phyloP scores from a whole-genome alignment of 31 red algal genomes.

The Odonthalia washingtoniensis region DNA sequence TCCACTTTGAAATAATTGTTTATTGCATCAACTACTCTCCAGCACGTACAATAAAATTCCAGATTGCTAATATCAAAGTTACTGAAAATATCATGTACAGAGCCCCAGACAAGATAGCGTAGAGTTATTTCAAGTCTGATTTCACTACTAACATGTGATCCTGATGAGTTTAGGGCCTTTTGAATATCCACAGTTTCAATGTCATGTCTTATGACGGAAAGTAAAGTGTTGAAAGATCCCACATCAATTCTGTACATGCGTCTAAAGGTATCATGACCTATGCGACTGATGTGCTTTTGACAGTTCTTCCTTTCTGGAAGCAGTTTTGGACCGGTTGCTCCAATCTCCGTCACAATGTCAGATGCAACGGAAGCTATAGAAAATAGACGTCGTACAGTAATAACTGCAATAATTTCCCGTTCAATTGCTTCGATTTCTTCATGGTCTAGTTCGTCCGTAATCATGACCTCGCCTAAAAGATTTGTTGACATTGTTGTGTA shows the following conservation, averaged over 20 bases:
- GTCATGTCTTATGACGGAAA: neutral
- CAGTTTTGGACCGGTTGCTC: too few species aligned
- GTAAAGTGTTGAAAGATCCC: neutral
- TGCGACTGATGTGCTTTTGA: too few species aligned
- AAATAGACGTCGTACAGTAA: too few species aligned
- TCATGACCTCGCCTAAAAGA: too few species aligned
- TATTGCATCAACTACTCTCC: neutral
- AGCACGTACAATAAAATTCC: neutral
- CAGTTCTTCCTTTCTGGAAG: too few species aligned
- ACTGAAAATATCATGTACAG: neutral
- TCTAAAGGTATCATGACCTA: too few species aligned
- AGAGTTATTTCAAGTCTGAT: neutral
- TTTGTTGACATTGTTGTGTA: too few species aligned
- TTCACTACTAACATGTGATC: neutral
- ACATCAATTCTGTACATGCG: neutral
- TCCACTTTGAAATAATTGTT: neutral
- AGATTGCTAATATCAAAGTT: neutral
- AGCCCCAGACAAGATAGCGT: neutral
- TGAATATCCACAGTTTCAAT: neutral
- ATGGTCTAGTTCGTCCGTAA: too few species aligned
- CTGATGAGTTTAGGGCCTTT: neutral
- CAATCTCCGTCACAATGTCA: too few species aligned
- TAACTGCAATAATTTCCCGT: too few species aligned
- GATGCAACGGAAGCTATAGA: too few species aligned
- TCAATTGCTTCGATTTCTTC: too few species aligned